Evolutionary conservation across 371 early-diverging fungal species (phyloP), one percentile per base, ranked within the genome.

Genomic region (Apophysomyces trapeziformis): DNA sequence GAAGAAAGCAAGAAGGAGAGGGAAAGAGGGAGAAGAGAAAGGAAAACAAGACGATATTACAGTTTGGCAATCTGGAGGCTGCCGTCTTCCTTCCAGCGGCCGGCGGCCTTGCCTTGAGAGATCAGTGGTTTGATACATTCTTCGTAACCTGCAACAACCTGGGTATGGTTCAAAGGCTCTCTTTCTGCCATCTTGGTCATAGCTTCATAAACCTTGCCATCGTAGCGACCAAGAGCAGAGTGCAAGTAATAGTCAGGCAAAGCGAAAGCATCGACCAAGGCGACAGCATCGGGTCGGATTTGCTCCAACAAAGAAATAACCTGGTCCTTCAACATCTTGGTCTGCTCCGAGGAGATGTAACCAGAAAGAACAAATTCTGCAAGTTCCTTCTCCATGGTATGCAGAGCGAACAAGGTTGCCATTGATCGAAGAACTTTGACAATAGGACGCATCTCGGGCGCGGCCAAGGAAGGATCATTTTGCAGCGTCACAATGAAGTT

Each of bases 201-300:
- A 57, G 83, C 71, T 66, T 92, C 91, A 67, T 95, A 95, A 8
- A 90, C 89, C 60, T 84, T 81, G 60, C 93, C 94, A 57, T 93
- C 93, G 16, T 75, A 83, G 13, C 87, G 81, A 44, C 92, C 95
- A 8, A 95, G 69, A 6, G 93, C 89, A 26, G 92, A 90, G 71
- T 92, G 87, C n/a, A 95, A 81, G 38, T 78, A 76, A 60, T 88
- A 88, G 57, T 95, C 95, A 2, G 93, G 85, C 21, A 92, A 75
- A 56, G 87, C 93, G 74, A 93, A 92, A 1, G 92, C 85, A 68
- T 93, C 93, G 4, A 92, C 93, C 9, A 93, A 75, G 0, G 89
- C 79, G 21, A 93, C 83, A 12, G 90, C 92, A 43, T 92, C 80
- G 26, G 85, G 89, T 5, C 95, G 85, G 16, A 94, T 74, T 12